A percentile compares a stretch with the other conserved stretches of the same genome.
phyloP scores from a whole-genome alignment of 176 grass and related monocot genomes.

The Rhynchospora pubera region DNA sequence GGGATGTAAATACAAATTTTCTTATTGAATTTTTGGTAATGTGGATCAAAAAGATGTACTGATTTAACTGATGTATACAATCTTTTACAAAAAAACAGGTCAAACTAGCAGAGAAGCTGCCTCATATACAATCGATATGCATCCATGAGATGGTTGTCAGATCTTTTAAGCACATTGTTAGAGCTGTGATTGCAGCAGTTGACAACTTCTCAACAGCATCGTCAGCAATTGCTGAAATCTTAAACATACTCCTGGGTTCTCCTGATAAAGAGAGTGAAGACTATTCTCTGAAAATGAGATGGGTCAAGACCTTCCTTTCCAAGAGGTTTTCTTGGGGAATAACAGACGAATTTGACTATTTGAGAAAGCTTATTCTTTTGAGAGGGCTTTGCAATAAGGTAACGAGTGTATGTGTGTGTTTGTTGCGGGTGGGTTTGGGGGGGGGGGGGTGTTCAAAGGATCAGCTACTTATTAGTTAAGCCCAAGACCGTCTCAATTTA shows the following conservation, averaged over 20 bases:
- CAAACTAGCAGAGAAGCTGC: conserved; percentile 76
- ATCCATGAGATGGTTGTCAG: conserved; percentile 99
- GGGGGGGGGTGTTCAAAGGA: too few relatives aligned
- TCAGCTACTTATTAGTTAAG: too few relatives aligned
- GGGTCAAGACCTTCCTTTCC: conserved; percentile 72
- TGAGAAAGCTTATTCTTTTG: conserved; percentile 79
- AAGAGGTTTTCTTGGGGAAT: conserved; percentile 83
- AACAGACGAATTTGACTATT: conserved; percentile 76
- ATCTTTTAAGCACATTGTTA: conserved; percentile 82
- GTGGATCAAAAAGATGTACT: background rate
- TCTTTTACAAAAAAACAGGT: conserved; percentile 53
- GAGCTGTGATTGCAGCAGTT: conserved; percentile 84
- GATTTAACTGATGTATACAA: background rate
- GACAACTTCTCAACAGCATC: conserved; percentile 58
- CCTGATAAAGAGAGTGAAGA: conserved; percentile 42
- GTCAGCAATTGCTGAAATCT: conserved; percentile 66
- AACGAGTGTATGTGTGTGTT: conserved; percentile 3
- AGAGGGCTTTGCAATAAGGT: conserved; percentile 96
- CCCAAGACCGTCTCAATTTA: too few relatives aligned
- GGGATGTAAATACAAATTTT: background rate
- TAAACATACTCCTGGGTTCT: conserved; percentile 84
- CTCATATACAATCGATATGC: conserved; percentile 98
- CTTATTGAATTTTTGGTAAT: background rate
- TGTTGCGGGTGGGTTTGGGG: too few relatives aligned
- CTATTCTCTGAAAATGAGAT: conserved; percentile 49